A percentile compares a stretch with the other conserved stretches of the same genome.
Conservation (phyloP, 1,139 yeast species). For the Lodderomyces beijingensis region DNA sequence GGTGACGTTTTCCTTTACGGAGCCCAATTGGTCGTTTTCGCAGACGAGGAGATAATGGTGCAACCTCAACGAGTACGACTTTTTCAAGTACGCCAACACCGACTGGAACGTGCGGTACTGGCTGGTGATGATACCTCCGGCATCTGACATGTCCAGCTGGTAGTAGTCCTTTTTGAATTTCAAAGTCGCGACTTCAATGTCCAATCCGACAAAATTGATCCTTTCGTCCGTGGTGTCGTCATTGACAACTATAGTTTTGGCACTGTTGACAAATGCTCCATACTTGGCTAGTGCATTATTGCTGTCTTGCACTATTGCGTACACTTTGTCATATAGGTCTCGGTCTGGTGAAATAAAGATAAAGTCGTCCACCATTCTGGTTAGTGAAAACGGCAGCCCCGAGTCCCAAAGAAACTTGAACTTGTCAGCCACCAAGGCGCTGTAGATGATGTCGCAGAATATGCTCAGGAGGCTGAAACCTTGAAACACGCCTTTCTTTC, state of each 20-base stretch:
- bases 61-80: slow-evolving; percentile 13
- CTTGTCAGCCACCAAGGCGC: slow-evolving; percentile 49
- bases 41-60: slow-evolving; percentile 9
- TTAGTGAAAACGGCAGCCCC: slow-evolving; percentile 30
- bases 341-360: slow-evolving; percentile 51
- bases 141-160: background rate
- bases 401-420: slow-evolving; percentile 25
- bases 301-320: slow-evolving; percentile 13
- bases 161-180: slow-evolving; percentile 11
- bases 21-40: slow-evolving; percentile 5
- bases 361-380: slow-evolving; percentile 86
- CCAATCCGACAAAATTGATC: slow-evolving; percentile 32
- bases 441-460: slow-evolving; percentile 73
- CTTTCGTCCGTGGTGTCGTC: slow-evolving; percentile 5
- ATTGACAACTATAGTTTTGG: slow-evolving; percentile 41
- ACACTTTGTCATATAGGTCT: slow-evolving; percentile 18
- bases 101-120: slow-evolving; percentile 11
- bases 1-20: slow-evolving; percentile 8
- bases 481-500: slow-evolving; percentile 76
- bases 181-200: slow-evolving; percentile 19
- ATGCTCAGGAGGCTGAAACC: slow-evolving; percentile 78
- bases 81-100: slow-evolving; percentile 14
- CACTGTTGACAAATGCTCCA: slow-evolving; percentile 57
- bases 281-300: slow-evolving; percentile 38
- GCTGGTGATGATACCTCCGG: slow-evolving; percentile 6